Percentiles rank a stretch among this genome's conserved stretches.
These are phyloP conservation scores for Hymenoscyphus fructigenus DNA, from an alignment of 2,329 filamentous ascomycete species.

Conservation along the genomic window DNA sequence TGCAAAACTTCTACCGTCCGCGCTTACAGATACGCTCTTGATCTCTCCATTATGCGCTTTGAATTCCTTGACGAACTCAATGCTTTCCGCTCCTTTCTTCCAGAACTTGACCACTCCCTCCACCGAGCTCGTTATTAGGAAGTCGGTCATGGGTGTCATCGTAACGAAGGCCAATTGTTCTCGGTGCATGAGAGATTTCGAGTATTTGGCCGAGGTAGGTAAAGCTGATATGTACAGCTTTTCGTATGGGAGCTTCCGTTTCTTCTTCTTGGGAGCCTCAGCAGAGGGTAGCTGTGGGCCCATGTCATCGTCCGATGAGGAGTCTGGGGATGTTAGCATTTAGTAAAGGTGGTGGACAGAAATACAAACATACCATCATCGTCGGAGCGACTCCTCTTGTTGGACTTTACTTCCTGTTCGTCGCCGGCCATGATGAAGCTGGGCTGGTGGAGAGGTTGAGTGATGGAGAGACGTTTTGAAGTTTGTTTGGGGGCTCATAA, in stretches of 20 bases:
- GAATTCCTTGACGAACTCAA: conserved; percentile 99
- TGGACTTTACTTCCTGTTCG: conserved; percentile 40
- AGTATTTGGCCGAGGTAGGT: conserved; percentile 78
- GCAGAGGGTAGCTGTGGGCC: conserved; percentile 85
- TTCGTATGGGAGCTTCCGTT: conserved; percentile 86
- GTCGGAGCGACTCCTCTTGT: conserved; percentile 58
- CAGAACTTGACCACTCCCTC: conserved; percentile 99
- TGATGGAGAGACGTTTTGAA: neutral
- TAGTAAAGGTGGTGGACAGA: conserved; percentile 6
- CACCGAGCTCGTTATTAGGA: conserved; percentile 87
- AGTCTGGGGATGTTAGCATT: conserved; percentile 27
- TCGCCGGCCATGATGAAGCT: conserved; percentile 36
- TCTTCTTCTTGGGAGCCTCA: conserved; percentile 82
- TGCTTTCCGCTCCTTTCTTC: conserved; percentile 88
- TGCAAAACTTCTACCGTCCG: conserved; percentile 90
- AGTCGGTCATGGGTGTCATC: conserved; percentile 88
- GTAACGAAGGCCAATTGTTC: conserved; percentile 87
- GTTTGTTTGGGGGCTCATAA: conserved; percentile 5
- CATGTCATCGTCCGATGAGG: conserved; percentile 86
- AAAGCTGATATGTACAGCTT: conserved; percentile 92
- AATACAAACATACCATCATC: conserved; percentile 31
- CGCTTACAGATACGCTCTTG: conserved; percentile 77
- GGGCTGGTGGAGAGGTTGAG: neutral
- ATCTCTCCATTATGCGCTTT: conserved; percentile 86
- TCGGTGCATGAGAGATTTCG: conserved; percentile 97